Base-by-base conservation (phyloP, 352 stramenopile genomes). In the Phytopythium helicoides region DNA sequence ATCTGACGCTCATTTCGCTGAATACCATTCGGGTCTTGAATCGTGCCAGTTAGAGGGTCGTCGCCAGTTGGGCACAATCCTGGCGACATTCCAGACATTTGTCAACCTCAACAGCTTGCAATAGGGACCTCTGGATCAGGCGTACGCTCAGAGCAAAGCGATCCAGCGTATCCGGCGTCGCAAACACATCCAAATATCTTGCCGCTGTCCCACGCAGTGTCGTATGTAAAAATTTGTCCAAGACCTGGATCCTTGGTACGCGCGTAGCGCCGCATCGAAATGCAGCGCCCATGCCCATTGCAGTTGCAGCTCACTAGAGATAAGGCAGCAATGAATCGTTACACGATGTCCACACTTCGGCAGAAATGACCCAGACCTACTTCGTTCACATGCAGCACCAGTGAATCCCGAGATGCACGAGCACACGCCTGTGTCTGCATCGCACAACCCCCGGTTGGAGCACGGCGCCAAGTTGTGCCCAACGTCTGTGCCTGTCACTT, bases 391-490 rank as follows among this genome's bases (percentile, higher is more conserved):
- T 14, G 82, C 81, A 5, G 62, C 64, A n/a, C 86, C 86, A 16
- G 74, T 89, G 66, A 92, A 96, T 16, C 86, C 86, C 7, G 65
- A 3, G 38, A 81, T 64, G 21, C 87, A 96, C 3, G 52, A 52
- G 57, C 87, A 96, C 12, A 65, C 35, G 3, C 87, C 87, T 0
- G 75, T 71, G 10, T 78, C 66, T 1, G 58, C 51, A 54, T 92
- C 68, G 52, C 85, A 96, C 5, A 38, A 37, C 37, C 86, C 84
- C 6, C 78, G 69, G 54, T 97, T 98, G 1, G 87, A 96, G 56
- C 94, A 98, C 64, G 93, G 76, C 15, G 76, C 88, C 18, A 75
- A 41, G 52, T 89, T 83, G 73, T 98, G 94, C 18, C 87, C 92
- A 15, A 59, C 41, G 37, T 96, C 83, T 0, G 54, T 66, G 28